Conservation (phyloP, 768 basidiomycete species). For the Rhodotorula kratochvilovae region DNA sequence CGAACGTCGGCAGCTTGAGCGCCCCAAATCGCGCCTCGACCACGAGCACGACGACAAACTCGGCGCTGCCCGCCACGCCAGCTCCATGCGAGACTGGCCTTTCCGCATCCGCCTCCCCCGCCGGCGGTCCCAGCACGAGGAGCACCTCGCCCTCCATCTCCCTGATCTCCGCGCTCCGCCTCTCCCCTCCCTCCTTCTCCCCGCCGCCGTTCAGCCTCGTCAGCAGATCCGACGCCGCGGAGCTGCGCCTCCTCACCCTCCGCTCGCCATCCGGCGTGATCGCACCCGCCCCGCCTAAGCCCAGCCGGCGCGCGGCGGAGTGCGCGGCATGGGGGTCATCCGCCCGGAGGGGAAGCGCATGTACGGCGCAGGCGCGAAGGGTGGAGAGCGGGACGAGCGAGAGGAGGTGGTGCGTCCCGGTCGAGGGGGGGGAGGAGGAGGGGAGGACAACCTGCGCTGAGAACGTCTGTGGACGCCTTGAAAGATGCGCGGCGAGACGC, state of each 20-base stretch:
- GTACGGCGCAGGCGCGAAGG: neutral
- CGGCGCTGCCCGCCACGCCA: neutral
- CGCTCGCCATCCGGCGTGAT: neutral
- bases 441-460: slow-evolving; percentile 1
- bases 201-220: too few relatives aligned
- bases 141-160: neutral
- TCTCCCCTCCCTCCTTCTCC: neutral
- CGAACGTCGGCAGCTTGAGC: slow-evolving; percentile 20
- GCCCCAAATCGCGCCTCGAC: slow-evolving; percentile 9
- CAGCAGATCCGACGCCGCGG: neutral
- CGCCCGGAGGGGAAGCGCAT: neutral
- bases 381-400: neutral
- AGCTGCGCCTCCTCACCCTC: neutral
- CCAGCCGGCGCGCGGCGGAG: neutral
- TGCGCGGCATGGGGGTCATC: neutral
- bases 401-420: neutral
- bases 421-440: neutral
- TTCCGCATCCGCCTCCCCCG: neutral
- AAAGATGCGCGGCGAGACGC: neutral
- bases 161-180: neutral
- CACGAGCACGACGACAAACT: slow-evolving; percentile 17
- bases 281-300: neutral
- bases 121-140: neutral
- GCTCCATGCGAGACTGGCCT: neutral
- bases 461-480: neutral